Conservation (phyloP, 2,329 filamentous ascomycete species). For the Aspergillus flavus region DNA sequence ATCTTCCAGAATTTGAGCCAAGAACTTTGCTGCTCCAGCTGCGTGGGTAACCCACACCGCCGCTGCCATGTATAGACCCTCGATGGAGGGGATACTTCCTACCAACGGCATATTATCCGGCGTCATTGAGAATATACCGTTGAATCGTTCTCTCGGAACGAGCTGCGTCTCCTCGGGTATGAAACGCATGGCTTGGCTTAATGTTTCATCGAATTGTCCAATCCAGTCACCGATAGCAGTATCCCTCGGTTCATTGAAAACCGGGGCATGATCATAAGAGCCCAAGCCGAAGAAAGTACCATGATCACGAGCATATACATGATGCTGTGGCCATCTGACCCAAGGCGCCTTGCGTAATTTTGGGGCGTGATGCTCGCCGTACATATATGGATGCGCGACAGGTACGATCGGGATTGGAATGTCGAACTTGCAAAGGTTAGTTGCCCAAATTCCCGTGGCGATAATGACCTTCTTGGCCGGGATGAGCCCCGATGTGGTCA, state of each 20-base stretch:
- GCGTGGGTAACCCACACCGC: conserved; percentile 42
- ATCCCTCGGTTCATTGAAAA: conserved; percentile 21
- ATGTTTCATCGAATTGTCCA: conserved; percentile 23
- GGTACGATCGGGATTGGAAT: conserved; percentile 36
- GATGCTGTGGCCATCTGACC: conserved; percentile 39
- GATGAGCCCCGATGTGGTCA: conserved; percentile 20
- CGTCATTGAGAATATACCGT: conserved; percentile 39
- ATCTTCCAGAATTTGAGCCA: conserved; percentile 17
- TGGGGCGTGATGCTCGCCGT: conserved; percentile 22
- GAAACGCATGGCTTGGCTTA: conserved; percentile 23
- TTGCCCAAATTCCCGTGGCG: conserved; percentile 37
- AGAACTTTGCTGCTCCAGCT: conserved; percentile 34
- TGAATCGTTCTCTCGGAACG: conserved; percentile 26
- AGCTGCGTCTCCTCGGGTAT: conserved; percentile 20
- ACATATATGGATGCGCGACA: conserved; percentile 41
- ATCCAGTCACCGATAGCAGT: conserved; percentile 27
- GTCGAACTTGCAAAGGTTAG: conserved; percentile 21
- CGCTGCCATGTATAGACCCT: conserved; percentile 34
- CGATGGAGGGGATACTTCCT: conserved; percentile 25
- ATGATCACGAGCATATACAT: conserved; percentile 40
- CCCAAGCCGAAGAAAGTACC: conserved; percentile 36
- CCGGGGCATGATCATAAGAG: conserved; percentile 35
- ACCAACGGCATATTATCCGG: conserved; percentile 39
- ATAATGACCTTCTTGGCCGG: conserved; percentile 24
- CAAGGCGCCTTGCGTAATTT: conserved; percentile 30